Conservation (phyloP, 805 yeast genomes). For the Pichia californica region DNA sequence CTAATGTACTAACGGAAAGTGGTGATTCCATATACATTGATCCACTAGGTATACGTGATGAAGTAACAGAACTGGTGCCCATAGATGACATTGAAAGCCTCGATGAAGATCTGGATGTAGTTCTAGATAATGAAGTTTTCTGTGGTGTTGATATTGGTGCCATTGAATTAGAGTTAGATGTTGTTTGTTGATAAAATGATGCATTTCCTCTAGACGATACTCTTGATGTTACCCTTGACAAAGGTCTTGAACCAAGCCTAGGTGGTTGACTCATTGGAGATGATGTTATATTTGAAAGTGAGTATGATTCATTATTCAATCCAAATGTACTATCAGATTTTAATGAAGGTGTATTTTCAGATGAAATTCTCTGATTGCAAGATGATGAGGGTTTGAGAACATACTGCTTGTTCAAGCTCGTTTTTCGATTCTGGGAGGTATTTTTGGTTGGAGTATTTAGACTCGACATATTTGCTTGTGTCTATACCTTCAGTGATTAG, state of each 20-base stretch:
- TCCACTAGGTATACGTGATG: slow-evolving; percentile 1
- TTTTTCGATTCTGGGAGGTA: not conserved
- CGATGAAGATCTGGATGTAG: slow-evolving; percentile 12
- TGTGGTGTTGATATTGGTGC: slow-evolving; percentile 1
- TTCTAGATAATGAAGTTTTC: slow-evolving; percentile 2
- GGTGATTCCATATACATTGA: slow-evolving; percentile 5
- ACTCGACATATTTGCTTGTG: too few species aligned
- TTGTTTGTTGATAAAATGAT: slow-evolving; percentile 1
- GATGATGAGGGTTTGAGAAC: slow-evolving; percentile 1
- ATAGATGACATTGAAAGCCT: slow-evolving; percentile 7
- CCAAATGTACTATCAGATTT: not conserved
- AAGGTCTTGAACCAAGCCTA: not conserved
- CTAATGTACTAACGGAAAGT: slow-evolving; percentile 30
- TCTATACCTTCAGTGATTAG: too few species aligned
- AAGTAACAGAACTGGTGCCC: slow-evolving; percentile 7
- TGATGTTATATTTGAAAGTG: not conserved
- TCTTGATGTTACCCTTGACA: slow-evolving; percentile 3
- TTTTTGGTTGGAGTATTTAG: slow-evolving; percentile 7
- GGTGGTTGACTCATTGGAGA: not conserved
- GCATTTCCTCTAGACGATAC: not conserved
- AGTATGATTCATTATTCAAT: not conserved
- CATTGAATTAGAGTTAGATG: not conserved
- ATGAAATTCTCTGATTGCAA: not conserved
- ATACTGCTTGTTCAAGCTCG: not conserved
- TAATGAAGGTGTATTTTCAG: not conserved